These are phyloP conservation scores for Olyra latifolia DNA, from an alignment of 176 grass and related monocot species.

Conservation along the genomic window DNA sequence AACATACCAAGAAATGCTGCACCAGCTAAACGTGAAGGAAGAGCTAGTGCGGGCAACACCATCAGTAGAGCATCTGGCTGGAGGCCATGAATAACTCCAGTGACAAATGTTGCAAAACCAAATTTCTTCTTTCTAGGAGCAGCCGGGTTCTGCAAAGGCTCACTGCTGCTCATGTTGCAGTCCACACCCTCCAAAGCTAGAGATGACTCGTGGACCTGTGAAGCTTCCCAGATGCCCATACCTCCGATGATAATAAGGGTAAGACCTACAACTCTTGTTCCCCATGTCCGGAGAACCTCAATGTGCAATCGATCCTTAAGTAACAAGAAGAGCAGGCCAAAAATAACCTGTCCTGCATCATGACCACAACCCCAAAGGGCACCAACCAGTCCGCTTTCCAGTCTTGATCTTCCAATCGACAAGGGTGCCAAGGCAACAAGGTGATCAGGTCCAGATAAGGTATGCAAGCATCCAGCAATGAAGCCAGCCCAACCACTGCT, in stretches of 20 bases:
- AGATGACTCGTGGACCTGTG: conserved; percentile 50
- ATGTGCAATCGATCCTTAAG: conserved; percentile 96
- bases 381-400: conserved; percentile 89
- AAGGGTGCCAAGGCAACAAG: conserved; percentile 88
- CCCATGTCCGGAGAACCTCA: conserved; percentile 81
- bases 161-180: conserved; percentile 14
- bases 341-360: conserved; percentile 94
- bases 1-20: conserved; percentile 93
- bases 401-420: conserved; percentile 77
- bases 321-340: conserved; percentile 86
- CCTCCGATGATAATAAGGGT: conserved; percentile 86
- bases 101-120: conserved; percentile 88
- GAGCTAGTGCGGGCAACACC: conserved; percentile 78
- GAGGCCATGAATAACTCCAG: conserved; percentile 81
- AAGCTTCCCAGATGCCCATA: conserved; percentile 78
- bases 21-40: conserved; percentile 81
- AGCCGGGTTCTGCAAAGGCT: conserved; percentile 29
- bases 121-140: conserved; percentile 74
- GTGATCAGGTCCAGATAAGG: conserved; percentile 94
- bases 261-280: conserved; percentile 86
- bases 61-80: conserved; percentile 93
- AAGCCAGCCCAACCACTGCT: conserved; percentile 91
- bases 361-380: conserved; percentile 99
- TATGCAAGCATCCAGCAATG: conserved; percentile 94
- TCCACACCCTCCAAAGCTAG: conserved; percentile 56